Conservation (phyloP, 495 filamentous ascomycete species). For the Articulospora tetracladia region DNA sequence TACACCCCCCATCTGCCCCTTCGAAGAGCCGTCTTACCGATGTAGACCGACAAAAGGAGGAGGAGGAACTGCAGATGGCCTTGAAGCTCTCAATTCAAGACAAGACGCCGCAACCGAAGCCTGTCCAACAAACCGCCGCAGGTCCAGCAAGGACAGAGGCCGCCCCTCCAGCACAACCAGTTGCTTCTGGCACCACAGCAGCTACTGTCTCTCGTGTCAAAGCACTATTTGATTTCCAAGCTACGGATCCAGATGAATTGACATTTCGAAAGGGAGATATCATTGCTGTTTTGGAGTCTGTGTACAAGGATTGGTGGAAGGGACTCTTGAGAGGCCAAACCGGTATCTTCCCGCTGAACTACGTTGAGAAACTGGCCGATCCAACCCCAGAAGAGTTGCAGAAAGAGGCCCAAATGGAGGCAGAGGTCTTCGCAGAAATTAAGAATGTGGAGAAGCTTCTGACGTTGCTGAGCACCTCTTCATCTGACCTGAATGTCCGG, state of each 20-base stretch:
- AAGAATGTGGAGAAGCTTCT: conserved; percentile 98
- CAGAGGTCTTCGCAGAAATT: conserved; percentile 96
- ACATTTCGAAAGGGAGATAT: conserved; percentile 96
- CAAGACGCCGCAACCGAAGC: conserved; percentile 44
- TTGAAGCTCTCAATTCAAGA: conserved; percentile 89
- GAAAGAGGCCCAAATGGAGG: conserved; percentile 94
- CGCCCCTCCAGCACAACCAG: conserved; percentile 32
- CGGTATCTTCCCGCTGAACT: conserved; percentile 97
- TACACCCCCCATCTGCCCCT: conserved; percentile 89
- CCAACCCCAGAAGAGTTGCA: conserved; percentile 93
- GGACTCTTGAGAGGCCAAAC: conserved; percentile 90
- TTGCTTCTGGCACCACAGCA: conserved; percentile 70
- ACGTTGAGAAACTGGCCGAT: conserved; percentile 95
- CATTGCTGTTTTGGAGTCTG: conserved; percentile 94
- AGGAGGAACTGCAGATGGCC: conserved; percentile 96
- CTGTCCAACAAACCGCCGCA: conserved; percentile 31
- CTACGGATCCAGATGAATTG: conserved; percentile 89
- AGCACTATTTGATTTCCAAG: conserved; percentile 91
- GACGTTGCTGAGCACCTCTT: conserved; percentile 90
- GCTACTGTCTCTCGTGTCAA: conserved; percentile 94
- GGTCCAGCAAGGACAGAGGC: conserved; percentile 31
- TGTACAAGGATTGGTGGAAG: conserved; percentile 99
- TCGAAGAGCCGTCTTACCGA: conserved; percentile 88
- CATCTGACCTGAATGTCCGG: conserved; percentile 77
- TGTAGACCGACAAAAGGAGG: conserved; percentile 87